Conservation (phyloP, 805 yeast species). For the Starmera amethionina region DNA sequence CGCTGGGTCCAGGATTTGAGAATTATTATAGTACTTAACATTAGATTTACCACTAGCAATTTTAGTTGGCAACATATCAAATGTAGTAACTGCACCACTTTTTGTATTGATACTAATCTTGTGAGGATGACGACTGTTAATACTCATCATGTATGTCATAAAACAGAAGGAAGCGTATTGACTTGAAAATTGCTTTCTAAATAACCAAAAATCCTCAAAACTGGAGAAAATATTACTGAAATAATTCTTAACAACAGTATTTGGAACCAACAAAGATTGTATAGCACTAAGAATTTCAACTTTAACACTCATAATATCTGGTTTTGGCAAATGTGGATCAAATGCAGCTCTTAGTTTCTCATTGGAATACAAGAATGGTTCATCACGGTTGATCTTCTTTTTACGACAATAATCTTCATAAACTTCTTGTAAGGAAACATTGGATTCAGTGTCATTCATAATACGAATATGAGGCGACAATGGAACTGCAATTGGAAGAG, state of each 20-base stretch:
- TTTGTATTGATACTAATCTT: slow-evolving; percentile 75
- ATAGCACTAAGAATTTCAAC: slow-evolving; percentile 88
- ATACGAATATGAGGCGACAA: slow-evolving; percentile 90
- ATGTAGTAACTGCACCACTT: slow-evolving; percentile 86
- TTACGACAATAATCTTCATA: slow-evolving; percentile 81
- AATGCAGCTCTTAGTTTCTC: slow-evolving; percentile 85
- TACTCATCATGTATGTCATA: slow-evolving; percentile 90
- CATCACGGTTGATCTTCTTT: slow-evolving; percentile 70
- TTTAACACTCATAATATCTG: slow-evolving; percentile 79
- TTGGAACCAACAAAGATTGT: slow-evolving; percentile 80
- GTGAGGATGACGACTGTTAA: slow-evolving; percentile 87
- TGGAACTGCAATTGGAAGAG: slow-evolving; percentile 88
- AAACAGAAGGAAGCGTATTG: slow-evolving; percentile 91
- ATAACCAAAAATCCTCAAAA: slow-evolving; percentile 94
- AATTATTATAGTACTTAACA: slow-evolving; percentile 24
- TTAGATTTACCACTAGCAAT: slow-evolving; percentile 39
- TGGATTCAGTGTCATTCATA: slow-evolving; percentile 71
- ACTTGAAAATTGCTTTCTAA: slow-evolving; percentile 89
- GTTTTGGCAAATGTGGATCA: slow-evolving; percentile 89
- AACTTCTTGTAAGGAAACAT: slow-evolving; percentile 66
- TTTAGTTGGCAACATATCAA: slow-evolving; percentile 91
- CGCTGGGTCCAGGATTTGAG: slow-evolving; percentile 22
- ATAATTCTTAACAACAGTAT: slow-evolving; percentile 70
- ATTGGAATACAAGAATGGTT: slow-evolving; percentile 78
- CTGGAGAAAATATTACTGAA: slow-evolving; percentile 60